Conservation (phyloP, 1,284 basidiomycete species). For the Rhodofomes roseus region DNA sequence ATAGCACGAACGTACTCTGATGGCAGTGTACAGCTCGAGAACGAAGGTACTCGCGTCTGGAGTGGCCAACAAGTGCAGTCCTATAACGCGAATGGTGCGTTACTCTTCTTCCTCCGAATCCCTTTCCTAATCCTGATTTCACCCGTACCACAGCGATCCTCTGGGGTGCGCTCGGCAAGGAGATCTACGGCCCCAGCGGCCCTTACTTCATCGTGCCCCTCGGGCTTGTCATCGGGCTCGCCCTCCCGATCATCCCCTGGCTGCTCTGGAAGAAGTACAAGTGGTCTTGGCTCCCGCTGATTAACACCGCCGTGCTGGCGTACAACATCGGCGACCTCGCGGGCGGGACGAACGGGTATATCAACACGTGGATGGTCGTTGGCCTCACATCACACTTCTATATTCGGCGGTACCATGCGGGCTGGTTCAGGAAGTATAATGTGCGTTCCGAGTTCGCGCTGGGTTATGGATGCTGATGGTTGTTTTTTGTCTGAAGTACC, state of each 20-base stretch:
- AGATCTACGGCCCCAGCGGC: conserved; percentile 38
- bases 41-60: conserved; percentile 45
- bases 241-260: conserved; percentile 6
- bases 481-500: background rate
- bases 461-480: background rate
- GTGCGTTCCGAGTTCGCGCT: background rate
- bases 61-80: conserved; percentile 42
- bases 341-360: conserved; percentile 1
- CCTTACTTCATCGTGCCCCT: conserved; percentile 10
- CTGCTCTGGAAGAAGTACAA: conserved; percentile 6
- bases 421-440: conserved; percentile 59
- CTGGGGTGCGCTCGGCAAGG: conserved; percentile 51
- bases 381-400: conserved; percentile 23
- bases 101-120: background rate
- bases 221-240: conserved; percentile 8
- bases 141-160: background rate
- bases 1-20: background rate
- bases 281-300: conserved; percentile 7
- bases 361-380: conserved; percentile 9
- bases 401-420: conserved; percentile 22
- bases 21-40: conserved; percentile 27
- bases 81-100: conserved; percentile 42
- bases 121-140: background rate
- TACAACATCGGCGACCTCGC: conserved; percentile 8
- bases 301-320: conserved; percentile 8